Evolutionary conservation across 2,329 filamentous ascomycete species (phyloP).

Genomic region (Penicillium sp.): DNA sequence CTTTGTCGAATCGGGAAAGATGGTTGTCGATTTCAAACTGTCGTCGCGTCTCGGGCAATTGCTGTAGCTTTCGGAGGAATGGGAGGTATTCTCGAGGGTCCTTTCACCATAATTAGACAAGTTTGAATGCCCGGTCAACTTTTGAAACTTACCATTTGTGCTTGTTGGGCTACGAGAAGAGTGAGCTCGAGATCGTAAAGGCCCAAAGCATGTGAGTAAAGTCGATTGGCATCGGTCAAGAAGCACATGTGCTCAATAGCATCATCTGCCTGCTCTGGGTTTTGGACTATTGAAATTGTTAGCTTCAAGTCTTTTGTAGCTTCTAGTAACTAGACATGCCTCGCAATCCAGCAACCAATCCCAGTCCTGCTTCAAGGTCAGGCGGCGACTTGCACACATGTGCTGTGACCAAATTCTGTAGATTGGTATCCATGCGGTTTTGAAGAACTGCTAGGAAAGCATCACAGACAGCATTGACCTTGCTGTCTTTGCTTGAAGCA

Average conservation of each 20-base stretch:
- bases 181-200: constrained; percentile 91
- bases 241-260: constrained; percentile 98
- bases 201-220: constrained; percentile 89
- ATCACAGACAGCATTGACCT: constrained; percentile 88
- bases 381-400: constrained; percentile 93
- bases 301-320: background rate
- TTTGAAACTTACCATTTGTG: constrained; percentile 67
- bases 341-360: constrained; percentile 74
- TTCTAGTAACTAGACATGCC: constrained; percentile 34
- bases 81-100: constrained; percentile 95
- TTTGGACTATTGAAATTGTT: constrained; percentile 51
- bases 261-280: constrained; percentile 75
- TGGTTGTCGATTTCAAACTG: constrained; percentile 89
- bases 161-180: constrained; percentile 89
- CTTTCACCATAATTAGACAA: constrained; percentile 31
- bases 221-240: constrained; percentile 85
- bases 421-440: constrained; percentile 63
- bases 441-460: constrained; percentile 74
- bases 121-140: background rate
- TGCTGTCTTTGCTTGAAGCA: constrained; percentile 49
- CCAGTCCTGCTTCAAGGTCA: constrained; percentile 82
- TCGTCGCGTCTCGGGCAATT: constrained; percentile 70
- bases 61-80: constrained; percentile 85
- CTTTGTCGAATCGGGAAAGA: constrained; percentile 75
- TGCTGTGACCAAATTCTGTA: constrained; percentile 93